Percentiles rank a stretch among this genome's conserved stretches.
phyloP scores from a whole-genome alignment of 305 asterid species.

The Ajuga reptans region DNA sequence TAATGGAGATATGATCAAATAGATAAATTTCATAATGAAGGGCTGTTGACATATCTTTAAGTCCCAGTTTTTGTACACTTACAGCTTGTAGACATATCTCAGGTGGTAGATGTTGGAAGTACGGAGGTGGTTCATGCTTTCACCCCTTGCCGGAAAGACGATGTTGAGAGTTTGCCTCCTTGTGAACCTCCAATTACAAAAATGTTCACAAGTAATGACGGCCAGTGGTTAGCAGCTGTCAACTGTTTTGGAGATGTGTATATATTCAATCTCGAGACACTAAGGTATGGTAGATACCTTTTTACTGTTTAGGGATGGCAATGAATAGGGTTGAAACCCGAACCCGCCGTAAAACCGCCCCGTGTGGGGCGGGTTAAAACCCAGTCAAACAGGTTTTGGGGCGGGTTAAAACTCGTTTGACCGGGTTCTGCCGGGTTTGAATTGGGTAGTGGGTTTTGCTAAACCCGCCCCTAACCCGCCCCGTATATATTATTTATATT shows the following conservation, averaged over 20 bases:
- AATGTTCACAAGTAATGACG: conserved; percentile 81
- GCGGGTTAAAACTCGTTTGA: too few relatives aligned
- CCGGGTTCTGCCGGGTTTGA: too few relatives aligned
- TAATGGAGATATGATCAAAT: background rate
- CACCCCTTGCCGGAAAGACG: conserved; percentile 59
- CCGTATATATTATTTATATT: too few relatives aligned
- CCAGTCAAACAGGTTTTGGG: too few relatives aligned
- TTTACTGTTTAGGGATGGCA: too few relatives aligned
- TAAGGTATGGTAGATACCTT: conserved; percentile 41
- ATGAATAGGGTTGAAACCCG: too few relatives aligned
- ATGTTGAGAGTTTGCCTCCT: conserved; percentile 51
- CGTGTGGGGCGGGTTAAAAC: too few relatives aligned
- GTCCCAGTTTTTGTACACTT: background rate
- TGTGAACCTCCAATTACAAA: conserved; percentile 89
- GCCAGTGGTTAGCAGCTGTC: conserved; percentile 91
- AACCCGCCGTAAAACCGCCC: too few relatives aligned
- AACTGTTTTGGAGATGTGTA: conserved; percentile 93
- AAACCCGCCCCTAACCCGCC: too few relatives aligned
- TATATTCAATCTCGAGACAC: conserved; percentile 74
- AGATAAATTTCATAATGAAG: background rate
- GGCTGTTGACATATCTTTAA: background rate
- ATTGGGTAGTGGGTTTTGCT: too few relatives aligned
- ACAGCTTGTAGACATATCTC: conserved; percentile 15
- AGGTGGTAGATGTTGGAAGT: conserved; percentile 63
- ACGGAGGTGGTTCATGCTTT: conserved; percentile 45